A percentile compares a stretch with the other conserved stretches of the same genome.
Conservation (phyloP, 2,329 filamentous ascomycete species). For the Tricladium varicosporioides region DNA sequence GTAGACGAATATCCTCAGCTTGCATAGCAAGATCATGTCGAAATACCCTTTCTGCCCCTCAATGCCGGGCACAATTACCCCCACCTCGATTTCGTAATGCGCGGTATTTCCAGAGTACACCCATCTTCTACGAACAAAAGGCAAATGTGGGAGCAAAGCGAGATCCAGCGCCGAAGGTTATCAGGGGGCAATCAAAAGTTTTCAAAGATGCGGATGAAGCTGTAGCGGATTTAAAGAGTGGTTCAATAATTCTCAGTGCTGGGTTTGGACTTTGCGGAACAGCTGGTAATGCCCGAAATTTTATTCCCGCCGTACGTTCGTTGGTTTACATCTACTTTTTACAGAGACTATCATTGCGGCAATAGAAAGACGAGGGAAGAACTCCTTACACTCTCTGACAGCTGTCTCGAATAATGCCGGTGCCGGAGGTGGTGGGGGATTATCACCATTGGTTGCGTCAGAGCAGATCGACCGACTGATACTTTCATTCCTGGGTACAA, state of each 20-base stretch:
- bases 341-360: slow-evolving; percentile 70
- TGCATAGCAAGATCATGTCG: slow-evolving; percentile 17
- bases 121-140: slow-evolving; percentile 18
- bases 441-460: slow-evolving; percentile 65
- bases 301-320: background rate
- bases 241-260: slow-evolving; percentile 70
- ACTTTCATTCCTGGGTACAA: slow-evolving; percentile 73
- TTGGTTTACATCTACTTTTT: background rate
- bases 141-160: slow-evolving; percentile 23
- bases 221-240: slow-evolving; percentile 43
- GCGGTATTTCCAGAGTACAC: slow-evolving; percentile 18
- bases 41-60: slow-evolving; percentile 9
- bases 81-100: slow-evolving; percentile 5
- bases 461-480: slow-evolving; percentile 72
- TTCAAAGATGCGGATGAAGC: slow-evolving; percentile 30
- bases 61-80: slow-evolving; percentile 8
- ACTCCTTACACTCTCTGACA: slow-evolving; percentile 58
- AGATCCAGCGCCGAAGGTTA: slow-evolving; percentile 24
- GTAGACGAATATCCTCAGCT: slow-evolving; percentile 20
- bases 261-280: slow-evolving; percentile 84
- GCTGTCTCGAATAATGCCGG: slow-evolving; percentile 83
- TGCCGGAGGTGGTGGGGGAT: slow-evolving; percentile 62
- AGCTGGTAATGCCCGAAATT: slow-evolving; percentile 45
- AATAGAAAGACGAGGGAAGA: slow-evolving; percentile 57
- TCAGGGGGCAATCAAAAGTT: slow-evolving; percentile 25